Percentiles rank a stretch among this genome's conserved stretches.
phyloP scores from a whole-genome alignment of 2,329 filamentous ascomycete species.

The Hypoxylon sp. region DNA sequence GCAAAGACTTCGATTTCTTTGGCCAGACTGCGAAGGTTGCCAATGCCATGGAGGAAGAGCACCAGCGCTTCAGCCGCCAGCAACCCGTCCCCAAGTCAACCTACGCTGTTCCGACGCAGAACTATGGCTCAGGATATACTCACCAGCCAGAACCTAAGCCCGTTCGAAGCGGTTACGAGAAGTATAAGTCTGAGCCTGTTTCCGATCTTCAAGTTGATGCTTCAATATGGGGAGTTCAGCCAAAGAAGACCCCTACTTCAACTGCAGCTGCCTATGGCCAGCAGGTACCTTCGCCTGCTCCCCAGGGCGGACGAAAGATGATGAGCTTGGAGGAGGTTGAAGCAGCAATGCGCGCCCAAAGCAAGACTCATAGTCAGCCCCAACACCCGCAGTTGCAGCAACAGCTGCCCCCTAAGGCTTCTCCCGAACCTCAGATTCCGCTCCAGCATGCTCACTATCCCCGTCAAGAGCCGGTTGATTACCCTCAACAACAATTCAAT shows the following conservation, averaged over 20 bases:
- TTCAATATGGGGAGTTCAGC: slow-evolving; percentile 87
- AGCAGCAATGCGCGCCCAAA: slow-evolving; percentile 84
- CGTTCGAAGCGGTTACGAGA: slow-evolving; percentile 87
- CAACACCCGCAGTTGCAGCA: slow-evolving; percentile 51
- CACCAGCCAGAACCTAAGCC: slow-evolving; percentile 66
- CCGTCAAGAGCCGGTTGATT: slow-evolving; percentile 47
- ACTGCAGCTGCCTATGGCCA: slow-evolving; percentile 40
- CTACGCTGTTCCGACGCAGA: slow-evolving; percentile 49
- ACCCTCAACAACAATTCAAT: slow-evolving; percentile 47
- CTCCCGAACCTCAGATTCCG: slow-evolving; percentile 38
- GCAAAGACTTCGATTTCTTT: slow-evolving; percentile 98
- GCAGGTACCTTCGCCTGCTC: slow-evolving; percentile 45
- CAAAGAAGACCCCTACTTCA: slow-evolving; percentile 64
- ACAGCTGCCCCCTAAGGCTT: slow-evolving; percentile 42
- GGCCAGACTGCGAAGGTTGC: slow-evolving; percentile 90
- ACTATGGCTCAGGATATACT: slow-evolving; percentile 50
- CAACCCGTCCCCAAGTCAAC: slow-evolving; percentile 67
- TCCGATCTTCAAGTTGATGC: slow-evolving; percentile 93
- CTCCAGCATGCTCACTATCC: slow-evolving; percentile 46
- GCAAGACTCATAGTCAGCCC: slow-evolving; percentile 59
- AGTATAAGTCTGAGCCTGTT: slow-evolving; percentile 86
- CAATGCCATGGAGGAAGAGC: slow-evolving; percentile 89
- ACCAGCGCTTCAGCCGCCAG: slow-evolving; percentile 83
- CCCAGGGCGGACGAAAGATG: slow-evolving; percentile 74
- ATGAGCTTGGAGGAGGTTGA: slow-evolving; percentile 98